Evolutionary conservation across 257 asterid genomes (phyloP), one percentile per base, ranked within the genome.

Genomic region (Orobanche coerulescens): DNA sequence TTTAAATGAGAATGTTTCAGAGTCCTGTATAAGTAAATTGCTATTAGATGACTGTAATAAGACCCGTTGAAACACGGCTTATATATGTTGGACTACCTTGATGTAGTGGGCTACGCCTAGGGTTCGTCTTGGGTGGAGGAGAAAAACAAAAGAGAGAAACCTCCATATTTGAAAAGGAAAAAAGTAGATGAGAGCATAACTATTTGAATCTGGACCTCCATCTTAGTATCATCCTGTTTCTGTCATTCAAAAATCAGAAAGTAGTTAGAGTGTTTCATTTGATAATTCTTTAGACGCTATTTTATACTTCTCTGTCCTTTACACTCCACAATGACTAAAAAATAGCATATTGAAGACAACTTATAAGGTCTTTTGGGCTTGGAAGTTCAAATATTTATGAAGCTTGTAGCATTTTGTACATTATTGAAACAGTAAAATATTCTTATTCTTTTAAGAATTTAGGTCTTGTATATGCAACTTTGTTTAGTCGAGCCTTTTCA

Each of bases 11-110:
- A 63, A 63, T 9, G 9, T 25, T 14, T 3, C 19, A 60, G 22
- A 13, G 20, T 12, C 42, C 16, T 25, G 40, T 53, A 14, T 53
- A 53, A 53, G 42, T 20, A 53, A 53, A 25, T 25, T 28, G 60
- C 8, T 28, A n/a, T 28, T 14, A 28, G 20, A 15, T 28, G 62
- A 33, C 46, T 56, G 62, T 56, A 16, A 56, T 33, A 56, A 56
- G 28, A 31, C 46, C 3, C 47, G 9, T 10, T 3, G 6, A 53
- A 18, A 30, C 7, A 0, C 43, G 4, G 15, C 25, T 24, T 50
- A 54, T 56, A 15, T 56, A 31, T 56, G 46, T 56, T n/a, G n/a
- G 26, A 30, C n/a, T 30, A 55, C 20, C 37, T 36, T 51, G 31
- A 34, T 49, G 13, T 31, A 4, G 69, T 14, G 47, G 12, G 5